phyloP scores from a whole-genome alignment of 345 rosid genomes.

The Aurinia saxatilis region DNA sequence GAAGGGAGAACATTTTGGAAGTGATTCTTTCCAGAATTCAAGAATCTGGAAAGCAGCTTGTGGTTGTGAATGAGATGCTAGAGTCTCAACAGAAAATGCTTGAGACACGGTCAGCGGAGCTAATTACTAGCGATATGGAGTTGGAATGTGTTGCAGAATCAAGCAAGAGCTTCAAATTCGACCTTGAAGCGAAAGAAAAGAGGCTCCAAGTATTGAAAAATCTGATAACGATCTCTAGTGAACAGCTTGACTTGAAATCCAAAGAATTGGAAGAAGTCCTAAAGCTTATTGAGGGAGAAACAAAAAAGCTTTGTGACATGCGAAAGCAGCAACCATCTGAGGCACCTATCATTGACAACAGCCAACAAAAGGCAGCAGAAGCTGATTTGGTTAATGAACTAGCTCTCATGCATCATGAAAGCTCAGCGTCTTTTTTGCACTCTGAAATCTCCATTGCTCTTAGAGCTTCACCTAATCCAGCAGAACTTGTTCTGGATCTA shows the following conservation, averaged over 20 bases:
- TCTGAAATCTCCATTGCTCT: constrained; percentile 1
- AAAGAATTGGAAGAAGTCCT: neutral
- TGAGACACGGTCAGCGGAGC: neutral
- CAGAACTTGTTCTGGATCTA: constrained; percentile 6
- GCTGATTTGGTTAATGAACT: neutral
- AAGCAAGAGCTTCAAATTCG: neutral
- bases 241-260: constrained; percentile 7
- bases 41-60: neutral
- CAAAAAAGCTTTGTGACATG: too few relatives aligned
- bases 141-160: constrained; percentile 2
- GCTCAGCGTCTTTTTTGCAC: neutral
- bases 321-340: neutral
- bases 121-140: neutral
- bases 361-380: constrained; percentile 11
- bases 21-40: neutral
- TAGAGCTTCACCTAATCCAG: constrained; percentile 9
- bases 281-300: neutral
- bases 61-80: neutral
- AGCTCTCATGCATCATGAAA: neutral
- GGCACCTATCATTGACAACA: constrained; percentile 1
- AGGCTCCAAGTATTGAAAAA: neutral
- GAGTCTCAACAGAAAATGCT: neutral
- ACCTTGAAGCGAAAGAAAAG: neutral
- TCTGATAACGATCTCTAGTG: neutral
- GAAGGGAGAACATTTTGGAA: neutral